Percentiles rank a stretch among this genome's conserved stretches.
Conservation (phyloP, 768 basidiomycete genomes). For the Amanita molliuscula region DNA sequence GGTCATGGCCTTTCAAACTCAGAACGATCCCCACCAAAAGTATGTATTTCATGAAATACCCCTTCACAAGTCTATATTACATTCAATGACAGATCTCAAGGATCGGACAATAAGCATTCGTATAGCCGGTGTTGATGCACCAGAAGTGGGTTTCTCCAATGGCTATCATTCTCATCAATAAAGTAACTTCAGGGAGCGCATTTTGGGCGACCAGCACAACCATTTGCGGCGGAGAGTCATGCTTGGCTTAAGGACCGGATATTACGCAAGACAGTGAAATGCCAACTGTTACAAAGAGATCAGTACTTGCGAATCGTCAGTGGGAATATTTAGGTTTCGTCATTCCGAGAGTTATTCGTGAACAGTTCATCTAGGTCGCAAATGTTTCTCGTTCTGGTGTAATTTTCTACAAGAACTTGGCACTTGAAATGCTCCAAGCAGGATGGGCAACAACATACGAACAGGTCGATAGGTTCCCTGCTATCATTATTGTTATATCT, state of each 20-base stretch:
- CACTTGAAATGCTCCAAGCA: slow-evolving; percentile 67
- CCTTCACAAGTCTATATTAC: not conserved
- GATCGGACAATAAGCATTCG: slow-evolving; percentile 80
- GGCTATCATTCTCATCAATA: not conserved
- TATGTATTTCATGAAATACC: no score
- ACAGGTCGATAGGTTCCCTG: slow-evolving; percentile 24
- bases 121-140: slow-evolving; percentile 87
- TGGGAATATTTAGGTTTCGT: slow-evolving; percentile 7
- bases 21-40: no score
- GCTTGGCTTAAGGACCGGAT: slow-evolving; percentile 57
- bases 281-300: slow-evolving; percentile 67
- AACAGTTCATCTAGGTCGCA: slow-evolving; percentile 43
- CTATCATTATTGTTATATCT: not conserved
- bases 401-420: slow-evolving; percentile 40
- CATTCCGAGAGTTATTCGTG: not conserved
- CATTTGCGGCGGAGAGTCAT: slow-evolving; percentile 62
- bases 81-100: slow-evolving; percentile 46
- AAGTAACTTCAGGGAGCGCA: slow-evolving; percentile 48
- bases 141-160: slow-evolving; percentile 49
- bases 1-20: no score
- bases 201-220: slow-evolving; percentile 76
- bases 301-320: slow-evolving; percentile 78
- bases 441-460: slow-evolving; percentile 74
- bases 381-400: slow-evolving; percentile 47
- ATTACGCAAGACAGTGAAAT: slow-evolving; percentile 50